Conservation (phyloP, 495 filamentous ascomycete genomes). For the Penicillium coprophilum region DNA sequence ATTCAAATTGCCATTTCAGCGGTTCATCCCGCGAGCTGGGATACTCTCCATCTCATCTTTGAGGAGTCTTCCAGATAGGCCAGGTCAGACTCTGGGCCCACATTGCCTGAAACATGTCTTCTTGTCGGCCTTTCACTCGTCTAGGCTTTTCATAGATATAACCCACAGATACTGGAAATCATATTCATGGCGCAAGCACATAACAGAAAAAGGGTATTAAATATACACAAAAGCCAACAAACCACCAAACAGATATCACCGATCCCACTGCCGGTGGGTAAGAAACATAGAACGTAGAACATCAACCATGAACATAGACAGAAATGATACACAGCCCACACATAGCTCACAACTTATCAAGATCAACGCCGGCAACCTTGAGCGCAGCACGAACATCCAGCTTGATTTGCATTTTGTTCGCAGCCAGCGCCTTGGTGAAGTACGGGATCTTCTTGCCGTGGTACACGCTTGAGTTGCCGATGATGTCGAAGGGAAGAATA, state of each 20-base stretch:
- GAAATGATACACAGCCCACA: background rate
- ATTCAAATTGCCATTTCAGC: too few relatives aligned
- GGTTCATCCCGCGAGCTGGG: too few relatives aligned
- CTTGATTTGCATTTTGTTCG: slow-evolving; percentile 37
- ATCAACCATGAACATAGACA: background rate
- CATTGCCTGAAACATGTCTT: too few relatives aligned
- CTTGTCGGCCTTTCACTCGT: too few relatives aligned
- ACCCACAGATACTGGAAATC: background rate
- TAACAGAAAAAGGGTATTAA: slow-evolving; percentile 10
- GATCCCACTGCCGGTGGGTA: background rate
- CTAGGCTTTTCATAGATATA: background rate
- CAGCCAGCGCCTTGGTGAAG: slow-evolving; percentile 52
- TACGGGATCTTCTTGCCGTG: slow-evolving; percentile 61
- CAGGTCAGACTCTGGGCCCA: too few relatives aligned
- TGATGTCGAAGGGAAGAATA: slow-evolving; percentile 58
- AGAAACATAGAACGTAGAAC: background rate
- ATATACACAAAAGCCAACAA: background rate
- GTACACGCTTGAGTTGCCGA: slow-evolving; percentile 57
- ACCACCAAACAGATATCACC: background rate
- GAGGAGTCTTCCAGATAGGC: too few relatives aligned
- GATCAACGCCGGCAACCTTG: slow-evolving; percentile 8
- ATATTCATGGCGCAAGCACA: background rate
- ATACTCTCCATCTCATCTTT: background rate
- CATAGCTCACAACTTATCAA: background rate
- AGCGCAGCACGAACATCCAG: slow-evolving; percentile 47